Percentiles rank a stretch among this genome's conserved stretches.
phyloP scores from a whole-genome alignment of 2,329 filamentous ascomycete species.

The Aspergillus ruber region DNA sequence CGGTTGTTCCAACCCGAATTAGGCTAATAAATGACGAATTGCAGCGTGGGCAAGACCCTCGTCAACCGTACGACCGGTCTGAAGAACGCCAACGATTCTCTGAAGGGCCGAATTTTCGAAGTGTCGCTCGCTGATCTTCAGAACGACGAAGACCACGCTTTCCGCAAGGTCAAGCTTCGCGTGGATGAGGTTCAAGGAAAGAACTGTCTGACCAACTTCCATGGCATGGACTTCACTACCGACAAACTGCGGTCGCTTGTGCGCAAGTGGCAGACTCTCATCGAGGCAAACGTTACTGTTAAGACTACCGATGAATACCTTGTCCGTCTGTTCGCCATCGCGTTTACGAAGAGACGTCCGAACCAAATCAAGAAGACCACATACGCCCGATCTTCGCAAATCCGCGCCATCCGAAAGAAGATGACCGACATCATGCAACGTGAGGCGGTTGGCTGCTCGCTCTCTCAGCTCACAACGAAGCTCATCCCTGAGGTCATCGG shows the following conservation, averaged over 20 bases:
- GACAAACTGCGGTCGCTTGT: conserved; percentile 99
- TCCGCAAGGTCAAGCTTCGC: conserved; percentile 98
- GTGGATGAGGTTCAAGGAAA: conserved; percentile 99
- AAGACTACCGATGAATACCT: conserved; percentile 99
- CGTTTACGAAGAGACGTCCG: conserved; percentile 97
- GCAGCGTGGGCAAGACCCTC: conserved; percentile 92
- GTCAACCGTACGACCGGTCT: conserved; percentile 99
- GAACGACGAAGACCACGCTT: conserved; percentile 99
- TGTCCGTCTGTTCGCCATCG: conserved; percentile 96
- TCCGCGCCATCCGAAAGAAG: conserved; percentile 97
- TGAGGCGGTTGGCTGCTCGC: conserved; percentile 88
- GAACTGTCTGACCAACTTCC: conserved; percentile 99
- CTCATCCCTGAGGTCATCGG: conserved; percentile 99
- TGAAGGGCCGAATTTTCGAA: conserved; percentile 98
- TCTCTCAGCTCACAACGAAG: conserved; percentile 95
- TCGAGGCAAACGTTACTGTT: conserved; percentile 99
- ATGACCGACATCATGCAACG: conserved; percentile 99
- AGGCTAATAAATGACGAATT: conserved; percentile 11
- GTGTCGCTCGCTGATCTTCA: conserved; percentile 98
- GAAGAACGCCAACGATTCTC: conserved; percentile 98
- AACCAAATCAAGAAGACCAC: conserved; percentile 99
- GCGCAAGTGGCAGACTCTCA: conserved; percentile 98
- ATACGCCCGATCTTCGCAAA: conserved; percentile 94
- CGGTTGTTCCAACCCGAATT: not conserved
- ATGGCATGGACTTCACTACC: conserved; percentile 99